phyloP scores from a whole-genome alignment of 345 rosid genomes.

The Populus euphratica region DNA sequence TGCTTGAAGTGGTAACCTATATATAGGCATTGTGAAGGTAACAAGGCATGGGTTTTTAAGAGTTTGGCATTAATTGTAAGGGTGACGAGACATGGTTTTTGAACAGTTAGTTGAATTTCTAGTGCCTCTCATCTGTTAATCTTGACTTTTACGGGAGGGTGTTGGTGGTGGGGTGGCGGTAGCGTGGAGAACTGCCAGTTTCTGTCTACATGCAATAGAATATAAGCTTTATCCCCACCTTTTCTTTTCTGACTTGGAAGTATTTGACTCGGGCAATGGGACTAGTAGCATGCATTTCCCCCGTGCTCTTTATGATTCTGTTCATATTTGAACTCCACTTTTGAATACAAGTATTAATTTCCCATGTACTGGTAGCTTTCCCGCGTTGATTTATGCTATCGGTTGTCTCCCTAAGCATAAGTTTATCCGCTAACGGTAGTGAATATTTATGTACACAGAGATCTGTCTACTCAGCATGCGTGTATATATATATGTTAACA shows the following conservation, averaged over 20 bases:
- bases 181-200: not conserved
- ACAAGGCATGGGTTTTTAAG: too few species aligned
- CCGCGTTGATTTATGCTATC: not conserved
- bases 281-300: constrained; percentile 1
- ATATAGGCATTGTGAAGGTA: constrained; percentile 9
- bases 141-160: not conserved
- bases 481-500: not conserved
- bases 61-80: too few species aligned
- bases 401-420: not conserved
- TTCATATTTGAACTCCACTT: not conserved
- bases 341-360: not conserved
- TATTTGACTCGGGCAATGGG: not conserved
- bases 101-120: not conserved
- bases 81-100: too few species aligned
- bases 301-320: not conserved
- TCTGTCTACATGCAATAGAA: constrained; percentile 1
- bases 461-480: not conserved
- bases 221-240: not conserved
- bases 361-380: not conserved
- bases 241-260: not conserved
- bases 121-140: constrained; percentile 2
- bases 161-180: not conserved
- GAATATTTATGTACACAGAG: too few species aligned
- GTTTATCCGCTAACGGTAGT: too few species aligned
- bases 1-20: constrained; percentile 2